phyloP scores from a whole-genome alignment of 177 flowering plant genomes.

The Tripterygium wilfordii region DNA sequence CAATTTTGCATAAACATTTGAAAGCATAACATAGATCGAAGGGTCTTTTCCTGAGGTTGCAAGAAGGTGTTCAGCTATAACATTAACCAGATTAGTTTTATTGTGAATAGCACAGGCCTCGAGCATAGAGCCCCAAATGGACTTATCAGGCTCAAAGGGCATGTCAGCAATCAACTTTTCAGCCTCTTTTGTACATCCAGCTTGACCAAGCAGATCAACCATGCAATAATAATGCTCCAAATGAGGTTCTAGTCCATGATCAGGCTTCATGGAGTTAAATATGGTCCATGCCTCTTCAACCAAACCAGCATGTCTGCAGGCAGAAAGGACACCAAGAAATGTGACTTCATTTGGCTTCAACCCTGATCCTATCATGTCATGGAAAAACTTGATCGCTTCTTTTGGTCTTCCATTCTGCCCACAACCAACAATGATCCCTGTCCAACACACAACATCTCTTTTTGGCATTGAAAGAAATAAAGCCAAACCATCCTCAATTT shows the following conservation, averaged over 20 bases:
- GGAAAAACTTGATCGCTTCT: conserved; percentile 17
- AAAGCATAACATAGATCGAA: conserved; percentile 20
- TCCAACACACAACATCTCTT: conserved; percentile 27
- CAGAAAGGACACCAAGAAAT: conserved; percentile 44
- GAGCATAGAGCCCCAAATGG: conserved; percentile 26
- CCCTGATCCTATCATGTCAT: conserved; percentile 24
- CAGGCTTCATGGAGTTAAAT: conserved; percentile 20
- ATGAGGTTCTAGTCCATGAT: conserved; percentile 19
- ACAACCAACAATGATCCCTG: conserved; percentile 28
- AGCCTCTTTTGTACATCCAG: conserved; percentile 22
- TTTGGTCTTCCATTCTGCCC: conserved; percentile 26
- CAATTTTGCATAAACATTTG: conserved; percentile 27
- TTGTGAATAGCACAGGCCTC: conserved; percentile 23
- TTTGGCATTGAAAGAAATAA: conserved; percentile 9
- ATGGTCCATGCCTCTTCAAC: conserved; percentile 32
- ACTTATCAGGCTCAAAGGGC: conserved; percentile 22
- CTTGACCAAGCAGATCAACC: conserved; percentile 28
- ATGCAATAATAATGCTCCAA: conserved; percentile 29
- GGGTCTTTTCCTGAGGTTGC: conserved; percentile 13
- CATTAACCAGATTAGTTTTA: conserved; percentile 12
- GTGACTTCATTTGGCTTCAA: conserved; percentile 44
- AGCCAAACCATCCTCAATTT: conserved; percentile 18
- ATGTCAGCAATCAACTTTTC: conserved; percentile 15
- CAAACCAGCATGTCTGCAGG: conserved; percentile 50
- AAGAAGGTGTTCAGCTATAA: conserved; percentile 14